Evolutionary conservation across 169 alveolate species (phyloP).

Genomic region (Ichthyophthirius multifiliis): DNA sequence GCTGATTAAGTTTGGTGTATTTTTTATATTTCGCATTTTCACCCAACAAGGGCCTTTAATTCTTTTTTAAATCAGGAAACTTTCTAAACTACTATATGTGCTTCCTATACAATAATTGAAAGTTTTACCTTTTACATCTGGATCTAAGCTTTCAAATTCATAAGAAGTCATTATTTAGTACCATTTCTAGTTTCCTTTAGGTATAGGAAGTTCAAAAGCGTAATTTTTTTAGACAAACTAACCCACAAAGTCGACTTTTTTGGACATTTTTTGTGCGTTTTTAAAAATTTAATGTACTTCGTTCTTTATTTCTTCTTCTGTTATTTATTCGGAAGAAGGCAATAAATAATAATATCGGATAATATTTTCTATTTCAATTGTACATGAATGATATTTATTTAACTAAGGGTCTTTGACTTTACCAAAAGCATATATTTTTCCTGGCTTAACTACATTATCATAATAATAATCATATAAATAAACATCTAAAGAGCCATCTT

Average conservation of each 20-base stretch:
- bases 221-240: constrained; percentile 58
- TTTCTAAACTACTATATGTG: constrained; percentile 69
- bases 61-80: constrained; percentile 64
- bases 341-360: neutral
- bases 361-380: constrained; percentile 14
- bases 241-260: constrained; percentile 41
- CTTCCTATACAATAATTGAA: constrained; percentile 70
- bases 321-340: neutral
- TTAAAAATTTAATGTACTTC: neutral
- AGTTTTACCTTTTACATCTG: constrained; percentile 52
- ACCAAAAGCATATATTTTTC: constrained; percentile 26
- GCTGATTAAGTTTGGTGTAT: constrained; percentile 4
- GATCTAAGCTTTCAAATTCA: constrained; percentile 51
- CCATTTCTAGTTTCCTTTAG: constrained; percentile 40
- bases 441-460: constrained; percentile 6
- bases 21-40: constrained; percentile 48
- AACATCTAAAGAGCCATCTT: neutral
- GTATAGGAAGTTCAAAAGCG: constrained; percentile 81
- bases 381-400: constrained; percentile 2
- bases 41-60: constrained; percentile 89
- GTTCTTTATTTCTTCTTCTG: neutral
- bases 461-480: neutral
- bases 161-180: constrained; percentile 65
- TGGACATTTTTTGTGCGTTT: neutral
- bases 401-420: constrained; percentile 7